phyloP scores from a whole-genome alignment of 2,329 filamentous ascomycete species.

The Diplodia scrobiculata region DNA sequence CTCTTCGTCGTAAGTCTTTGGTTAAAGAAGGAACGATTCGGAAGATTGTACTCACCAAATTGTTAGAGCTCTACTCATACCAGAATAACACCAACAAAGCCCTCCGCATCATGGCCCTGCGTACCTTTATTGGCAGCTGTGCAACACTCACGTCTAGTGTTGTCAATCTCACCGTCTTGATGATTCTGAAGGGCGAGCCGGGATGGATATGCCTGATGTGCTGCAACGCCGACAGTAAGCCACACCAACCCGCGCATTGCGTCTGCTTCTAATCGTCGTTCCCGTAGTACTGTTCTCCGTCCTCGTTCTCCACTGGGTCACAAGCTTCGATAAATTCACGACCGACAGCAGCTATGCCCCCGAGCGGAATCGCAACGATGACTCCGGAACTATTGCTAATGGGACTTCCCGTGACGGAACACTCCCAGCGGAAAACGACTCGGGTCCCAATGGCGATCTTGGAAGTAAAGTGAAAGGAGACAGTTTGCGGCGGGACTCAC shows the following conservation, averaged over 20 bases:
- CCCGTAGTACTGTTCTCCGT: conserved; percentile 20
- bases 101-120: conserved; percentile 26
- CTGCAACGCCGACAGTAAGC: conserved; percentile 29
- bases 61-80: conserved; percentile 23
- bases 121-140: conserved; percentile 27
- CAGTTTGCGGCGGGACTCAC: background rate
- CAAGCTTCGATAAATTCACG: conserved; percentile 9
- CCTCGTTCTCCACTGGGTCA: conserved; percentile 27
- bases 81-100: conserved; percentile 13
- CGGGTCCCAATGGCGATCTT: background rate
- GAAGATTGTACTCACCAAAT: background rate
- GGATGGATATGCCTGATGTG: conserved; percentile 28
- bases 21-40: too few relatives aligned
- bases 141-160: conserved; percentile 21
- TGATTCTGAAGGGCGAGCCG: conserved; percentile 23
- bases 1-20: conserved; percentile 49
- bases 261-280: background rate
- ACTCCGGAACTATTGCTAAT: background rate
- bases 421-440: background rate
- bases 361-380: conserved; percentile 1
- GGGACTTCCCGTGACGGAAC: background rate
- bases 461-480: background rate
- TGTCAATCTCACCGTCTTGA: conserved; percentile 21
- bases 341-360: conserved; percentile 21
- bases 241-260: background rate